Evolutionary conservation across 176 grass and related monocot genomes (phyloP).

Genomic region (Triticum dicoccoides): DNA sequence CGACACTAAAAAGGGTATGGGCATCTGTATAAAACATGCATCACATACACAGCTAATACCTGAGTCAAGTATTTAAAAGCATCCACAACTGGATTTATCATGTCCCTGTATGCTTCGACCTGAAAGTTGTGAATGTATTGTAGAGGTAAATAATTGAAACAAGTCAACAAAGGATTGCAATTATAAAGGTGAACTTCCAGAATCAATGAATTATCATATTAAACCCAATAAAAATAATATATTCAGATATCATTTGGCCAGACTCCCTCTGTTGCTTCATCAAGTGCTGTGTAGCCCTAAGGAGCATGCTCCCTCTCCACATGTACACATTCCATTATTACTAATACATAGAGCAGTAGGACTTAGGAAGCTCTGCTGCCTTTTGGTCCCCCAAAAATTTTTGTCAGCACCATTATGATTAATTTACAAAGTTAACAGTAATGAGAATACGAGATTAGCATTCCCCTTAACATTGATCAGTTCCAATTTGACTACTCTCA

Average conservation of each 20-base stretch:
- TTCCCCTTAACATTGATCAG: not conserved
- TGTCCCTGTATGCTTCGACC: slow-evolving; percentile 99
- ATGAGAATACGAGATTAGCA: not conserved
- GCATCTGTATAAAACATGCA: slow-evolving; percentile 27
- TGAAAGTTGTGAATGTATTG: slow-evolving; percentile 42
- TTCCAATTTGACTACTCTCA: not conserved
- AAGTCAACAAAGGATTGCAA: not conserved
- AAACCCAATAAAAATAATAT: not conserved
- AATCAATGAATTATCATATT: not conserved
- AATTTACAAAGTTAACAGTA: not conserved
- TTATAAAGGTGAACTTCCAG: not conserved
- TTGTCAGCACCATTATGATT: not conserved
- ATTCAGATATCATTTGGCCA: not conserved
- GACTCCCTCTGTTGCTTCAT: not conserved
- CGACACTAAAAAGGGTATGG: not conserved
- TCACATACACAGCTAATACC: slow-evolving; percentile 42
- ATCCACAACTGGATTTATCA: slow-evolving; percentile 98
- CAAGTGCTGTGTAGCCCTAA: not conserved
- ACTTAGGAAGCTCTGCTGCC: not conserved
- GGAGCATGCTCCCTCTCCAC: not conserved
- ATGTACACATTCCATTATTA: not conserved
- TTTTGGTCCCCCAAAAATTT: not conserved
- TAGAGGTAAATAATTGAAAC: slow-evolving; percentile 22
- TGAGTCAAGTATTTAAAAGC: slow-evolving; percentile 99
- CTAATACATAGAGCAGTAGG: not conserved